These are phyloP conservation scores for Linum tenue DNA, from an alignment of 345 rosid species.

Conservation along the genomic window DNA sequence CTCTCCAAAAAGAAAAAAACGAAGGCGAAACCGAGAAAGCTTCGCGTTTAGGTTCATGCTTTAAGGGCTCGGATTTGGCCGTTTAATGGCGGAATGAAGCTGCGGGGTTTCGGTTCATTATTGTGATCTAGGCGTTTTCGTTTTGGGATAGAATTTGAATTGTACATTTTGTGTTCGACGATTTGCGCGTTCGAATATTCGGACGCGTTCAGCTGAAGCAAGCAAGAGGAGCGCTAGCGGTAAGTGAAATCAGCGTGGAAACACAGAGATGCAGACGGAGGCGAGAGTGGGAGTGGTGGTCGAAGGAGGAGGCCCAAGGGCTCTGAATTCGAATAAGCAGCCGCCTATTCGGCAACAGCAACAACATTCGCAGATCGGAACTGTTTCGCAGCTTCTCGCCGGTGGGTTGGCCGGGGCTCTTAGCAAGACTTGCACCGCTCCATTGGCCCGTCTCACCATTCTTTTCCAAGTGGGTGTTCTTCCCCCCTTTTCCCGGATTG, in stretches of 20 bases:
- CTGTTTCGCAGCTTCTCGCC: slow-evolving; percentile 61
- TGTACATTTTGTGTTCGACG: neutral
- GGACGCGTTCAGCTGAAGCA: neutral
- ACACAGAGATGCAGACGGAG: neutral
- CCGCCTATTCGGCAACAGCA: slow-evolving; percentile 17
- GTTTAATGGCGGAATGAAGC: neutral
- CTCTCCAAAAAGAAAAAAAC: no score
- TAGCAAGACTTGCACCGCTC: slow-evolving; percentile 96
- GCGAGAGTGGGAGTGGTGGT: slow-evolving; percentile 5
- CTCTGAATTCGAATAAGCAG: neutral
- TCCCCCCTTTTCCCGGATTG: neutral
- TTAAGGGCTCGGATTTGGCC: neutral
- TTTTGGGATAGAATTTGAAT: neutral
- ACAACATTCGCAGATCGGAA: slow-evolving; percentile 52
- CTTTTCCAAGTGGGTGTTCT: slow-evolving; percentile 61
- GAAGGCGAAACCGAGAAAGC: no score
- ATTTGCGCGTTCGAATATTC: neutral
- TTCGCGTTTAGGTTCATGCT: no score
- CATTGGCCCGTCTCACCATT: slow-evolving; percentile 92
- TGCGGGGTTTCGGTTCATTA: neutral
- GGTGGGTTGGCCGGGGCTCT: slow-evolving; percentile 96
- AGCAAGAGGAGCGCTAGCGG: neutral
- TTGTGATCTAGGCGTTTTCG: neutral
- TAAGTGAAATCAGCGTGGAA: neutral
- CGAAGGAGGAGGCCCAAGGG: slow-evolving; percentile 4